Evolutionary conservation across 2,329 filamentous ascomycete species (phyloP), one percentile per base, ranked within the genome.

Genomic region (Claviceps sorghi): DNA sequence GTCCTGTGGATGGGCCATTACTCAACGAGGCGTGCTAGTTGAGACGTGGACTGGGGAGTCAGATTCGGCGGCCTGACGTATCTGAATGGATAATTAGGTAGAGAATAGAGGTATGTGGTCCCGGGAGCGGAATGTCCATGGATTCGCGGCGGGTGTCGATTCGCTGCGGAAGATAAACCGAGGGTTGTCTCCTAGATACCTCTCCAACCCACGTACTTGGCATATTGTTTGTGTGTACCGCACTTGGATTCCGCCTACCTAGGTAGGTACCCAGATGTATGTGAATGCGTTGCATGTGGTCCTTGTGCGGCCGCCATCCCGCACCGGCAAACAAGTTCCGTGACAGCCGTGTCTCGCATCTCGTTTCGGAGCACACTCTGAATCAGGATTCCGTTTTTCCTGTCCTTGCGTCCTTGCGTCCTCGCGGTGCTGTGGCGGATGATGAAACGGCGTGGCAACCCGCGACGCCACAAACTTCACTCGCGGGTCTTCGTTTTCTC

Each of bases 331-430:
- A 36, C 38, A 53, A 54, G 38, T 53, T 56, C 57, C 66, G 66
- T 65, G 61, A 67, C 66, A 65, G 62, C 60, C 51, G 53, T 60
- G 66, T 68, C 65, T 65, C 65, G 64, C 54, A 56, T 65, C 50
- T 57, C 55, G 62, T 63, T 61, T 66, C 62, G 59, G 49, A 52
- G 52, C 53, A 53, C 44, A 5, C 17, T 56, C 48, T 26, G 22
- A 6, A n/a, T 38, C 11, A 11, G 8, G 11, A 4, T 11, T 34
- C 30, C 13, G 11, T 36, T 36, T 15, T 36, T 36, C 2, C 10
- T 32, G 10, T 32, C 2, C 30, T 9, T 9, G 7, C 10, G 10
- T 36, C 13, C 13, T 38, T n/a, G n/a, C n/a, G n/a, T n/a, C 34
- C 36, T 6, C 6, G 36, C 6, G 2, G 36, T 38, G 36, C 15